phyloP scores from a whole-genome alignment of 805 yeast species.

The Maudiozyma turicensis region DNA sequence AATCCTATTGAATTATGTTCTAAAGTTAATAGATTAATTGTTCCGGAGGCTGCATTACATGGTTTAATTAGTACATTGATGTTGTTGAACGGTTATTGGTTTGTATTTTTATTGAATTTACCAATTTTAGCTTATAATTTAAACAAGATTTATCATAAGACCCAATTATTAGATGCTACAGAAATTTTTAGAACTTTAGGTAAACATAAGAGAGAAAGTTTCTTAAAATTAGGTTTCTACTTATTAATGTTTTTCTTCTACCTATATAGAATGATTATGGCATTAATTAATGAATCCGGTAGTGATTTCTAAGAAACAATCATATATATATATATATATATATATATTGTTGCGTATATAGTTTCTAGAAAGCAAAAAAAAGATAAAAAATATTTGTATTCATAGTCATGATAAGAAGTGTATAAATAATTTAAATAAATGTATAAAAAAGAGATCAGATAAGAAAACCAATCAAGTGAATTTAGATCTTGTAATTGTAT shows the following conservation, averaged over 20 bases:
- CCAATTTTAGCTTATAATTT: slow-evolving; percentile 81
- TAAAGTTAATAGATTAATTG: slow-evolving; percentile 76
- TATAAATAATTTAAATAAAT: neutral
- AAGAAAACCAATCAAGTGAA: neutral
- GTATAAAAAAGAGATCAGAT: neutral
- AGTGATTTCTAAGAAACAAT: slow-evolving; percentile 1
- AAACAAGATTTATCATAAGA: slow-evolving; percentile 68
- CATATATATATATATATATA: neutral
- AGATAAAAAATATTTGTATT: neutral
- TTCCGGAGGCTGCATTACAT: slow-evolving; percentile 85
- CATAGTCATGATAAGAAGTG: no score
- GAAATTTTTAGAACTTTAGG: slow-evolving; percentile 92
- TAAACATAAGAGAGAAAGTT: slow-evolving; percentile 87
- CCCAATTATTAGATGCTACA: slow-evolving; percentile 88
- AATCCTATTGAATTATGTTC: slow-evolving; percentile 95
- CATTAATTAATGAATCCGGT: slow-evolving; percentile 54
- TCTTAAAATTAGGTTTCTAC: slow-evolving; percentile 84
- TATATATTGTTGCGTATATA: neutral
- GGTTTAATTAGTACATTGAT: slow-evolving; percentile 60
- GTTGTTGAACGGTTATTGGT: slow-evolving; percentile 86
- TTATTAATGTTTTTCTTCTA: slow-evolving; percentile 89
- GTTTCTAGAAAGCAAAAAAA: neutral
- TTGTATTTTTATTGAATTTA: slow-evolving; percentile 68
- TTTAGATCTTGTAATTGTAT: slow-evolving; percentile 20
- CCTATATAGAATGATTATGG: slow-evolving; percentile 92